Evolutionary conservation across 306 rosid species (phyloP).

Genomic region (Betula pendula): DNA sequence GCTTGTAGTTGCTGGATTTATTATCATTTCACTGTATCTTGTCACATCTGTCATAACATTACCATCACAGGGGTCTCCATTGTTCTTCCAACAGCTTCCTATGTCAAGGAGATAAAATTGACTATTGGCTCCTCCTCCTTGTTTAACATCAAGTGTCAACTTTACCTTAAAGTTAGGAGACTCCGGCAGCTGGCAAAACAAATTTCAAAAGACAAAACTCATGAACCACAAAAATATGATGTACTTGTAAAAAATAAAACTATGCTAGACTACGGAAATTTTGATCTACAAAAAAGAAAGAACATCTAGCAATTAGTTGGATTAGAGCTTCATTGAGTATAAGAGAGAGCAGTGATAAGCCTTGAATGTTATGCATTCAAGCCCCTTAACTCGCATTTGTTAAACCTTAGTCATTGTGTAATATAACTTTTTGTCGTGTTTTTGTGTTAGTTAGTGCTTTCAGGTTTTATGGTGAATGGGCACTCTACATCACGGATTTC

Average conservation of each 20-base stretch:
- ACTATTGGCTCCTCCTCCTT: conserved; percentile 51
- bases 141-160: conserved; percentile 40
- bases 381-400: too few relatives aligned
- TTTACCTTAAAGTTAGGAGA: conserved; percentile 55
- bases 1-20: conserved; percentile 44
- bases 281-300: not conserved
- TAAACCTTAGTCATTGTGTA: too few relatives aligned
- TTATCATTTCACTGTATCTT: conserved; percentile 58
- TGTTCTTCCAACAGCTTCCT: conserved; percentile 64
- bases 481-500: too few relatives aligned
- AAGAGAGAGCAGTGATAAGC: not conserved
- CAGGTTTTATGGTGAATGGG: too few relatives aligned
- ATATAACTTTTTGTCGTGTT: too few relatives aligned
- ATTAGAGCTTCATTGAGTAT: not conserved
- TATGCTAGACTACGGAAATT: not conserved
- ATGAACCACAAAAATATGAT: not conserved
- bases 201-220: not conserved
- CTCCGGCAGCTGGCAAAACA: conserved; percentile 39
- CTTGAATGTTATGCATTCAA: too few relatives aligned
- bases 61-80: conserved; percentile 51
- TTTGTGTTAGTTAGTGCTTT: too few relatives aligned
- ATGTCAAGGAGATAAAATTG: conserved; percentile 54
- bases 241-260: not conserved
- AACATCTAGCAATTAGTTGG: not conserved
- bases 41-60: conserved; percentile 48